Evolutionary conservation across 2,329 filamentous ascomycete species (phyloP), one percentile per base, ranked within the genome.

Genomic region (Ophiosphaerella korrae): DNA sequence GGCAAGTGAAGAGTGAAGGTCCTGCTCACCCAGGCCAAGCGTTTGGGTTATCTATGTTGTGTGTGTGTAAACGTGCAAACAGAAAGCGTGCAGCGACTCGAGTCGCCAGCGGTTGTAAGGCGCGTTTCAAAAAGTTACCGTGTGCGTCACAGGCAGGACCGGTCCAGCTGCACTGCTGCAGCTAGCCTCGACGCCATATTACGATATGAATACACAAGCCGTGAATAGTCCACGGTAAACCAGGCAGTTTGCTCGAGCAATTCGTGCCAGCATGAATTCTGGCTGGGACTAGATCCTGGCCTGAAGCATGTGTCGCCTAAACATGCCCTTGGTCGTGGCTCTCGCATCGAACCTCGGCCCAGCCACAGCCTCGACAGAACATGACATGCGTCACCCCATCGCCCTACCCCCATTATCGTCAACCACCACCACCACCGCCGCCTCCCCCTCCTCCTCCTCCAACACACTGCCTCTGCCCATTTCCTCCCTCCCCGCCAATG

Each of bases 11-110:
- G 18, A 21, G 18, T 21, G 18, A 21, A n/a, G 24, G 44, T 43
- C 64, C 62, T 67, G 64, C 67, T 67, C 67, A 68, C 65, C 65
- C 67, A 68, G 65, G 64, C 54, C 38, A 21, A n/a, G 24, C 18
- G 23, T 7, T 26, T 38, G 29, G 48, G 42, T 54, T 53, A 47
- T 39, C 54, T 55, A 48, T 24, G 21, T 29, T 11, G 26, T 29
- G 7, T 26, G 8, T 5, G 5, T 29, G 11, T 29, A 29, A 6
- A 2, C 26, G 26, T 29, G 26, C 8, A 29, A 29, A 29, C 26
- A 29, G 26, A 29, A 29, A 29, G 18, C 18, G 18, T 21, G 18
- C 18, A 21, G 18, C 18, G 18, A 21, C 18, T 21, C 26, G 11
- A 29, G 26, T 29, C 26, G 3, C 11, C 26, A 8, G 26, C 26